phyloP scores from a whole-genome alignment of 2,329 filamentous ascomycete genomes.

The Diaporthe citriasiana region DNA sequence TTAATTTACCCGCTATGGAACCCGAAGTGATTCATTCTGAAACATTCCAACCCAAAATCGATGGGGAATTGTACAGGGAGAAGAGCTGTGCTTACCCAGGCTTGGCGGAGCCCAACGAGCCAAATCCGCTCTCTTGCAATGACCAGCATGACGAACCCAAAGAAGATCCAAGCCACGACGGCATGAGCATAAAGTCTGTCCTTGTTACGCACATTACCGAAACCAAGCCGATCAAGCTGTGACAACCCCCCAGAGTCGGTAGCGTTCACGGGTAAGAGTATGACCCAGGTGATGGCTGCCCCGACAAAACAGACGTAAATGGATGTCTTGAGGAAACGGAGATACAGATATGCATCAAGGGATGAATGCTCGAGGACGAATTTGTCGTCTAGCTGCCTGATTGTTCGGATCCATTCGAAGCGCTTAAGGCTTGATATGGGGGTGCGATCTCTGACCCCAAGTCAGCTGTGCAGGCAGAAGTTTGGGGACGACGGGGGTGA shows the following conservation, averaged over 20 bases:
- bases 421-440: conserved; percentile 41
- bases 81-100: conserved; percentile 65
- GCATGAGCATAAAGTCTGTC: conserved; percentile 84
- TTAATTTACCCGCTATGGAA: neutral
- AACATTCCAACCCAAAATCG: neutral
- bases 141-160: conserved; percentile 89
- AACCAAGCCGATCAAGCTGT: conserved; percentile 76
- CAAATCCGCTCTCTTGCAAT: conserved; percentile 92
- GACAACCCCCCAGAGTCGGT: conserved; percentile 77
- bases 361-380: conserved; percentile 83
- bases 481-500: no score
- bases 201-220: conserved; percentile 67
- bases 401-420: conserved; percentile 41
- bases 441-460: conserved; percentile 36
- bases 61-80: neutral
- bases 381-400: conserved; percentile 42
- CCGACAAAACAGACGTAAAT: conserved; percentile 85
- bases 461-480: conserved; percentile 14
- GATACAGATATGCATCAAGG: conserved; percentile 90
- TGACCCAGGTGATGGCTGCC: conserved; percentile 85
- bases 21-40: neutral
- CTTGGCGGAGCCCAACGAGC: conserved; percentile 94
- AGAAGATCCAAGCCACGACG: conserved; percentile 86
- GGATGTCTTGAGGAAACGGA: conserved; percentile 87
- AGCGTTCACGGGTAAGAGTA: conserved; percentile 86